Percentiles rank a stretch among this genome's conserved stretches.
phyloP scores from a whole-genome alignment of 768 basidiomycete species.

The Arthromyces matolae region DNA sequence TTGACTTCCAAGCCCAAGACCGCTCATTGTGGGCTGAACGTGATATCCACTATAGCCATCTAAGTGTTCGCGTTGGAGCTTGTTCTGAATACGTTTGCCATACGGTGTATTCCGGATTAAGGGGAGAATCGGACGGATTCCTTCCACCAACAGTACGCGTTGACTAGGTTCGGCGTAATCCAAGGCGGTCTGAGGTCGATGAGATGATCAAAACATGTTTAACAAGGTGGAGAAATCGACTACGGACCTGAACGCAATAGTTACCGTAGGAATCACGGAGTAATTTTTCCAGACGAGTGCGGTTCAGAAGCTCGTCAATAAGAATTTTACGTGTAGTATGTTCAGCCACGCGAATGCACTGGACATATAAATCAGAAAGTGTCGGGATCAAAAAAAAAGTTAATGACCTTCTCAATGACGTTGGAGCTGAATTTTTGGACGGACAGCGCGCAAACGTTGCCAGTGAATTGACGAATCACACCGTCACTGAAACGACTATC shows the following conservation, averaged over 20 bases:
- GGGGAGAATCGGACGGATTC: conserved; percentile 96
- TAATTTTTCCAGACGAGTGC: conserved; percentile 91
- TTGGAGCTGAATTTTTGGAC: conserved; percentile 99
- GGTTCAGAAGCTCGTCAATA: conserved; percentile 93
- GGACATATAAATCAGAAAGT: not conserved
- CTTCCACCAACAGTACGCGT: conserved; percentile 89
- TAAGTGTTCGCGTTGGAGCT: conserved; percentile 91
- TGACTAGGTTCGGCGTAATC: conserved; percentile 97
- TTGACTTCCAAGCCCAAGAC: conserved; percentile 55
- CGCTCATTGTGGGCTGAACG: conserved; percentile 56
- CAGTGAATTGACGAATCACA: conserved; percentile 95
- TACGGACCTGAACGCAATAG: conserved; percentile 82
- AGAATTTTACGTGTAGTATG: conserved; percentile 90
- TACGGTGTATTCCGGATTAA: conserved; percentile 99
- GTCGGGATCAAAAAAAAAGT: not conserved
- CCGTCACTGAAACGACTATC: conserved; percentile 98
- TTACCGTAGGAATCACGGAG: conserved; percentile 96
- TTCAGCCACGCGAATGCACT: conserved; percentile 93
- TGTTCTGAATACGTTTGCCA: conserved; percentile 98
- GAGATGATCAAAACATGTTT: conserved; percentile 8
- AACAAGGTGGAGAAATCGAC: not conserved
- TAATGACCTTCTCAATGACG: conserved; percentile 87
- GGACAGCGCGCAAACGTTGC: conserved; percentile 95
- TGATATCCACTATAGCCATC: conserved; percentile 62
- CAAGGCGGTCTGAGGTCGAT: conserved; percentile 71